Conservation (phyloP, 164 flowering plant species). For the Echeveria elegans region DNA sequence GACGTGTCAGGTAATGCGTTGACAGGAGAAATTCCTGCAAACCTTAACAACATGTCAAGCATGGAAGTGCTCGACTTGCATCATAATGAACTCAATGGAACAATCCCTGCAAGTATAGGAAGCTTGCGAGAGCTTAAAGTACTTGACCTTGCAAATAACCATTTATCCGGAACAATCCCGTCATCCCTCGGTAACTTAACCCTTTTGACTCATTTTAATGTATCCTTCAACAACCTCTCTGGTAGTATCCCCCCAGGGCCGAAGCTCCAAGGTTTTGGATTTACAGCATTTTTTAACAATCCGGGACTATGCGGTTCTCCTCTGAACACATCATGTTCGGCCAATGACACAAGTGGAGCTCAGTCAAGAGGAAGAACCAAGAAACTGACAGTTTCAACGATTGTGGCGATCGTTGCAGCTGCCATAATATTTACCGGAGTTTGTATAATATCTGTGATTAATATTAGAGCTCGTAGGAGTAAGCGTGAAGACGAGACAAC, state of each 20-base stretch:
- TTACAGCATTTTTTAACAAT: constrained; percentile 59
- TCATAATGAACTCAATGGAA: constrained; percentile 55
- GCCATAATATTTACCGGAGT: constrained; percentile 73
- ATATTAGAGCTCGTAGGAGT: constrained; percentile 47
- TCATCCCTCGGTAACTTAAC: constrained; percentile 50
- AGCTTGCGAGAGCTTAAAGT: constrained; percentile 31
- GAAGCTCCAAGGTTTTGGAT: constrained; percentile 43
- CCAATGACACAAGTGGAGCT: constrained; percentile 16
- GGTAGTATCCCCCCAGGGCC: constrained; percentile 55
- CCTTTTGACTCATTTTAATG: constrained; percentile 47
- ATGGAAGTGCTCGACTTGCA: constrained; percentile 66
- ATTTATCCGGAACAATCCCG: constrained; percentile 62
- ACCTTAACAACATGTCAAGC: constrained; percentile 59
- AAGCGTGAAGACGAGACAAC: constrained; percentile 25
- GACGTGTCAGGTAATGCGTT: constrained; percentile 76
- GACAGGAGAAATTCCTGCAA: constrained; percentile 58
- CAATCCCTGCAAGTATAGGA: constrained; percentile 61
- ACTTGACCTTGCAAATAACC: constrained; percentile 70
- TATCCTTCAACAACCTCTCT: constrained; percentile 69
- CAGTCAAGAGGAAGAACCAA: constrained; percentile 26
- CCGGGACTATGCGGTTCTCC: constrained; percentile 76
- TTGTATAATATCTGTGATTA: constrained; percentile 55
- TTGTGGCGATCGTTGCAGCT: constrained; percentile 91
- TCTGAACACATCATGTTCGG: constrained; percentile 40
- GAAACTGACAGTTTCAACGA: constrained; percentile 56